Percentiles rank a stretch among this genome's conserved stretches.
phyloP scores from a whole-genome alignment of 2,329 filamentous ascomycete species.

The Biscogniauxia marginata region DNA sequence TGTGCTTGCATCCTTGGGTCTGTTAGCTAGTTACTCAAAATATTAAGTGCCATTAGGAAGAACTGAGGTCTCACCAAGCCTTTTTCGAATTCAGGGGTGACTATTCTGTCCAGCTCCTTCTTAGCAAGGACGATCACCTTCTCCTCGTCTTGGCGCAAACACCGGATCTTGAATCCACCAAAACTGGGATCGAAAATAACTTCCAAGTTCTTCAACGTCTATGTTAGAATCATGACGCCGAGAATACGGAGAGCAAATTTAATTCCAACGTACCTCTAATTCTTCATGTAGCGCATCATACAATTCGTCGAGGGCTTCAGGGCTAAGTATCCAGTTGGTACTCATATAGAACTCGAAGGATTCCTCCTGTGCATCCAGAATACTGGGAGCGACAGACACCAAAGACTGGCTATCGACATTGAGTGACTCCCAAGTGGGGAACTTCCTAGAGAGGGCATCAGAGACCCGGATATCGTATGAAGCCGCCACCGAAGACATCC shows the following conservation, averaged over 20 bases:
- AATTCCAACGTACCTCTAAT: neutral
- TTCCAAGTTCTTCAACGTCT: conserved; percentile 11
- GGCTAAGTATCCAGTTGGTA: neutral
- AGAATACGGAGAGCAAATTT: neutral
- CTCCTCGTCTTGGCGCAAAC: conserved; percentile 6
- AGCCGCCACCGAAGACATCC: neutral
- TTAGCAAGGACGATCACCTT: conserved; percentile 4
- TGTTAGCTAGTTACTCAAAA: neutral
- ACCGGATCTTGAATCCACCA: conserved; percentile 14
- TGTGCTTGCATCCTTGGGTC: neutral
- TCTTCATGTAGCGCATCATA: neutral
- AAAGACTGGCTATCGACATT: neutral
- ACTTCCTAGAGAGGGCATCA: neutral
- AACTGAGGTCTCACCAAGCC: conserved; percentile 6
- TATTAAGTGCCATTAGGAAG: neutral
- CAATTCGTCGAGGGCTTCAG: neutral
- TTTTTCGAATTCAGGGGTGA: conserved; percentile 4
- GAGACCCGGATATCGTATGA: neutral
- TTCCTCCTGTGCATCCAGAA: neutral
- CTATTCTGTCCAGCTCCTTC: conserved; percentile 6
- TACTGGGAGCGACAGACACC: neutral
- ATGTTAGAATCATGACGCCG: neutral
- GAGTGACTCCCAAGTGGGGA: neutral
- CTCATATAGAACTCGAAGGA: neutral
- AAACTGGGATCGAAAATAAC: conserved; percentile 9